Evolutionary conservation across 495 filamentous ascomycete genomes (phyloP).

Genomic region (Neurospora sp.): DNA sequence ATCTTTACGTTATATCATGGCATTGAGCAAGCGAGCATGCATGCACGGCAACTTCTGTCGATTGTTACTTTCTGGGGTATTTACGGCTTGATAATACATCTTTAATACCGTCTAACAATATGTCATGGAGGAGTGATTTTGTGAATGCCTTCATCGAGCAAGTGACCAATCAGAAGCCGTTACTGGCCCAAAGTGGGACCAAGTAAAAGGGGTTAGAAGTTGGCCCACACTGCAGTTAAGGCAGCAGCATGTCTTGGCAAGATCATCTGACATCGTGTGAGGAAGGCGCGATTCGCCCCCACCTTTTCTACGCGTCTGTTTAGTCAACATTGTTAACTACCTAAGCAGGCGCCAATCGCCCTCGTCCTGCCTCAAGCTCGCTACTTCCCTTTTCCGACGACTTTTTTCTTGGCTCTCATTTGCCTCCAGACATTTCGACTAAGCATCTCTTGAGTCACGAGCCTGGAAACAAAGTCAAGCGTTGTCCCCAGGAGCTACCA

Average conservation of each 20-base stretch:
- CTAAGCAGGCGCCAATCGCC: not conserved
- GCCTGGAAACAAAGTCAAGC: not conserved
- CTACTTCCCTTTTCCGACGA: not conserved
- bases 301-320: conserved; percentile 4
- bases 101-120: not conserved
- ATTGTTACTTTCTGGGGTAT: not conserved
- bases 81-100: not conserved
- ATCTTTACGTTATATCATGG: not conserved
- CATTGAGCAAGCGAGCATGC: not conserved
- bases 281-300: not conserved
- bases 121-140: not conserved
- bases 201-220: not conserved
- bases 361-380: not conserved
- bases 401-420: not conserved
- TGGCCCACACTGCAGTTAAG: not conserved
- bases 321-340: not conserved
- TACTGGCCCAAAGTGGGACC: not conserved
- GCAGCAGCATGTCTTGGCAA: not conserved
- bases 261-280: not conserved
- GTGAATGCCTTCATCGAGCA: not conserved
- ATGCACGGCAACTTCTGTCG: not conserved
- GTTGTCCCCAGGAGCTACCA: not conserved
- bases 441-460: not conserved
- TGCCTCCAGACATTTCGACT: not conserved
- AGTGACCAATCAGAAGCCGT: not conserved